Conservation (phyloP, 2,329 filamentous ascomycete genomes). For the Fusarium transvaalense region DNA sequence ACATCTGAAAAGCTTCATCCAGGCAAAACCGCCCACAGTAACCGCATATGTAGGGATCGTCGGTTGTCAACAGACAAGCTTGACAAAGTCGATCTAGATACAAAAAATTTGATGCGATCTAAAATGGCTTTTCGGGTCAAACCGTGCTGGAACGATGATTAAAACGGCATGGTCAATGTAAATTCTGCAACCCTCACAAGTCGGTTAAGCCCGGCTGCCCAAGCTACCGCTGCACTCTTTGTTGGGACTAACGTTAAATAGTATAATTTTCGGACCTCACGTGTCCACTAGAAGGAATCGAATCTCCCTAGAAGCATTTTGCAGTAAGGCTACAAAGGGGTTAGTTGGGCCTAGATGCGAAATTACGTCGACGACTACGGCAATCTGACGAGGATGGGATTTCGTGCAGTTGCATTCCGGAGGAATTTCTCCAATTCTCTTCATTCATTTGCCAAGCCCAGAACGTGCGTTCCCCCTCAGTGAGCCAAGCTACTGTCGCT, state of each 20-base stretch:
- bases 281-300: constrained; percentile 18
- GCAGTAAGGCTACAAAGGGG: neutral
- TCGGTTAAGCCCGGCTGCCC: constrained; percentile 22
- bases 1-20: neutral
- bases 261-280: neutral
- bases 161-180: constrained; percentile 1
- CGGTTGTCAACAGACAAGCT: neutral
- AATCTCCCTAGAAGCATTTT: constrained; percentile 13
- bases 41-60: neutral
- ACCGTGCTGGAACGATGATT: neutral
- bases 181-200: constrained; percentile 23
- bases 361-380: neutral
- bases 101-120: neutral
- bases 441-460: constrained; percentile 1
- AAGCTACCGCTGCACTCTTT: constrained; percentile 1
- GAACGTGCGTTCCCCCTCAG: neutral
- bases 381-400: neutral
- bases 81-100: neutral
- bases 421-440: constrained; percentile 11
- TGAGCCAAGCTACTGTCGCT: neutral
- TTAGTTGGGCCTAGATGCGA: neutral
- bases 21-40: neutral
- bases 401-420: neutral
- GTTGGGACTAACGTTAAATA: neutral
- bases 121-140: neutral